Conservation (phyloP, 2,329 filamentous ascomycete species). For the Aspergillus costaricaensis region DNA sequence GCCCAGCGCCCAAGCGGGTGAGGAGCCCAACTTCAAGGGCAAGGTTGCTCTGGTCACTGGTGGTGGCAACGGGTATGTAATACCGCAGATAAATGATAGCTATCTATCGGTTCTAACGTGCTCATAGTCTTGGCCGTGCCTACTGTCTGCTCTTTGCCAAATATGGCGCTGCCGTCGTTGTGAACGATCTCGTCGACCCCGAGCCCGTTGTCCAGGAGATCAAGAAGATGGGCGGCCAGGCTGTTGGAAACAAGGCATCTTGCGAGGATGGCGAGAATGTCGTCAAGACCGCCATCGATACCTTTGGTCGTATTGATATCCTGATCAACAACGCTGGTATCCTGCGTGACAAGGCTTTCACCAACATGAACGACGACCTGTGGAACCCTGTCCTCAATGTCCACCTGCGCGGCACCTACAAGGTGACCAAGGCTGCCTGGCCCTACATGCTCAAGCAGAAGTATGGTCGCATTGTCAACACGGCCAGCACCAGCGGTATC, state of each 20-base stretch:
- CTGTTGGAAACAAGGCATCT: slow-evolving; percentile 88
- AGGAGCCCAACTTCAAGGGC: slow-evolving; percentile 77
- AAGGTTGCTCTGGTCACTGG: slow-evolving; percentile 87
- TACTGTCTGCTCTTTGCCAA: slow-evolving; percentile 88
- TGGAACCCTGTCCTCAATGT: slow-evolving; percentile 94
- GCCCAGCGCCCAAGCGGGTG: slow-evolving; percentile 68
- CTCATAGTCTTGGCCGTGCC: slow-evolving; percentile 74
- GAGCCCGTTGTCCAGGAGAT: slow-evolving; percentile 92
- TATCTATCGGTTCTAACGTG: slow-evolving; percentile 22
- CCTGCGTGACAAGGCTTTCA: slow-evolving; percentile 94
- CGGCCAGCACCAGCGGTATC: slow-evolving; percentile 93
- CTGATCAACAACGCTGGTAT: slow-evolving; percentile 98
- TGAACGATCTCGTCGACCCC: slow-evolving; percentile 94
- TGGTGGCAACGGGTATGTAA: slow-evolving; percentile 71
- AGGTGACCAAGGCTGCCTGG: slow-evolving; percentile 96
- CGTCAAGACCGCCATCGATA: slow-evolving; percentile 89
- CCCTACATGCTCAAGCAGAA: slow-evolving; percentile 98
- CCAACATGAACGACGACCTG: slow-evolving; percentile 92
- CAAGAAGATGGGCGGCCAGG: slow-evolving; percentile 82
- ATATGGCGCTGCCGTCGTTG: slow-evolving; percentile 79
- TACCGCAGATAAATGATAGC: background rate
- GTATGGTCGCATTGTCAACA: slow-evolving; percentile 96
- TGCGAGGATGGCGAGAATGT: slow-evolving; percentile 90
- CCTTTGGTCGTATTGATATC: slow-evolving; percentile 90
- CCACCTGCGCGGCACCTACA: slow-evolving; percentile 92